Conservation (phyloP, 2,329 filamentous ascomycete genomes). For the Fusarium metavorans region DNA sequence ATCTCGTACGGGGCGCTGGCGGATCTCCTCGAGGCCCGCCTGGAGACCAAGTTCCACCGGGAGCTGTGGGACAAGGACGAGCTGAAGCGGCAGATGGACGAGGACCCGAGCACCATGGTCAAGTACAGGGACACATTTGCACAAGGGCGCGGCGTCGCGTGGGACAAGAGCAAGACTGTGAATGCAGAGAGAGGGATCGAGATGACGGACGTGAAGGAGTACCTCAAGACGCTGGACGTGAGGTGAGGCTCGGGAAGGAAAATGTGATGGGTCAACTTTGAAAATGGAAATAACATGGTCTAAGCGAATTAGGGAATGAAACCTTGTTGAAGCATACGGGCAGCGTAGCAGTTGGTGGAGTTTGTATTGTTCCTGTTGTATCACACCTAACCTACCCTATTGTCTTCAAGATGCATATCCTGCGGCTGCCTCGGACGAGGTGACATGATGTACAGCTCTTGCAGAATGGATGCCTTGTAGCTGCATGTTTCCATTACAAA, state of each 20-base stretch:
- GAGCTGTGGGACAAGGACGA: slow-evolving; percentile 62
- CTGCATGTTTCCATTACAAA: neutral
- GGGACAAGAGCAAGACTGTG: slow-evolving; percentile 65
- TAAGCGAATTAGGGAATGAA: neutral
- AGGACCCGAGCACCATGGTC: slow-evolving; percentile 62
- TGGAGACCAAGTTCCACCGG: slow-evolving; percentile 54
- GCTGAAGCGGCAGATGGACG: slow-evolving; percentile 59
- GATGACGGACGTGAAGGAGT: slow-evolving; percentile 57
- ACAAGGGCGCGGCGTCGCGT: slow-evolving; percentile 68
- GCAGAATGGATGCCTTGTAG: neutral
- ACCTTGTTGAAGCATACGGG: neutral
- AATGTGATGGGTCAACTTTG: neutral
- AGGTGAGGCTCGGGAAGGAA: slow-evolving; percentile 18
- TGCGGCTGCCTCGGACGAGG: neutral
- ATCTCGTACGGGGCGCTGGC: slow-evolving; percentile 67
- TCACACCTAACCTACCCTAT: neutral
- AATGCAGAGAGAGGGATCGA: slow-evolving; percentile 63
- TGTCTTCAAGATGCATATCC: neutral
- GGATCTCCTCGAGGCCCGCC: slow-evolving; percentile 61
- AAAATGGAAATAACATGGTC: neutral
- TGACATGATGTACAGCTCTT: neutral
- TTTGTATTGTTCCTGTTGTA: neutral
- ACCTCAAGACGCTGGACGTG: slow-evolving; percentile 43
- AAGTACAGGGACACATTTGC: slow-evolving; percentile 74
- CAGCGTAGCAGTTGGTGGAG: slow-evolving; percentile 3